Percentiles rank a stretch among this genome's conserved stretches.
These are phyloP conservation scores for Beta macrorhiza DNA, from an alignment of 179 eudicot species.

Conservation along the genomic window DNA sequence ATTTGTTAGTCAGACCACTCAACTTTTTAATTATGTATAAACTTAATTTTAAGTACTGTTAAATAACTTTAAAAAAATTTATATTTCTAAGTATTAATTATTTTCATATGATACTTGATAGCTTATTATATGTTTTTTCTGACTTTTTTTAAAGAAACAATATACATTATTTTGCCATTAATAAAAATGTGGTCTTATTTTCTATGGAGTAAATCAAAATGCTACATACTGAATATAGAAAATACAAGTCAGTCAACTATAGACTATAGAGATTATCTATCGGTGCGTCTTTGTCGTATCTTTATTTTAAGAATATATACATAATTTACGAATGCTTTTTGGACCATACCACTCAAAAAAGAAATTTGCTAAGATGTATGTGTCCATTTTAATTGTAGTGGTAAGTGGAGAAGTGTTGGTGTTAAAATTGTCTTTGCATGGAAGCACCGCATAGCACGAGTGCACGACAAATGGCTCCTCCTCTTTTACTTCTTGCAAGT, in stretches of 20 bases:
- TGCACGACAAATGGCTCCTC: slow-evolving; percentile 22
- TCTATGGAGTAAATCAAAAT: background rate
- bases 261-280: background rate
- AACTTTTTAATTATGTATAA: too few relatives aligned
- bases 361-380: background rate
- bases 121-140: too few relatives aligned
- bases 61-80: too few relatives aligned
- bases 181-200: too few relatives aligned
- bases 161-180: too few relatives aligned
- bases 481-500: background rate
- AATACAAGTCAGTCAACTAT: background rate
- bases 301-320: too few relatives aligned
- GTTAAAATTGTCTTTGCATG: background rate
- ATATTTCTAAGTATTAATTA: too few relatives aligned
- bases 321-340: background rate
- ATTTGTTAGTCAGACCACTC: too few relatives aligned
- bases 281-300: background rate
- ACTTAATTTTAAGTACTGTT: too few relatives aligned
- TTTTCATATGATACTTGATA: too few relatives aligned
- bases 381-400: background rate
- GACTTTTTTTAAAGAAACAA: too few relatives aligned
- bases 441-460: background rate
- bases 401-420: slow-evolving; percentile 1
- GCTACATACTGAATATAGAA: background rate
- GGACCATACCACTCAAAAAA: background rate